phyloP scores from a whole-genome alignment of 2,329 filamentous ascomycete genomes.

The Raffaelea arxii region DNA sequence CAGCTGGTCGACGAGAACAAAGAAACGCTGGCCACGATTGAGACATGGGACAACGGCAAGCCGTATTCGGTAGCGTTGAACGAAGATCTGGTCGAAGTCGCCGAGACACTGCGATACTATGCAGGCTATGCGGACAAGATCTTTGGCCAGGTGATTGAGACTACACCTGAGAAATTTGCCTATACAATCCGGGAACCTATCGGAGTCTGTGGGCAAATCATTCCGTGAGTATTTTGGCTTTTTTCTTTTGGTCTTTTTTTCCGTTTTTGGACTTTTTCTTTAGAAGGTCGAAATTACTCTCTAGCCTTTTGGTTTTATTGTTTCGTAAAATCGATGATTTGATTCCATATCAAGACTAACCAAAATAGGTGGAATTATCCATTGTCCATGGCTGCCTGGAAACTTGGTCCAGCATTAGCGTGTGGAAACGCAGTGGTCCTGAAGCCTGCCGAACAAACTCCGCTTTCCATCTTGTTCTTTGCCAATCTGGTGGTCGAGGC shows the following conservation, averaged over 20 bases:
- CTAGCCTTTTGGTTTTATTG: no score
- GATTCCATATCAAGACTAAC: no score
- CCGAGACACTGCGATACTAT: slow-evolving; percentile 56
- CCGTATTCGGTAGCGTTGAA: slow-evolving; percentile 24
- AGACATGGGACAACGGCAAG: slow-evolving; percentile 81
- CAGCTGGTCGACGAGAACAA: slow-evolving; percentile 28
- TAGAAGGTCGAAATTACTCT: no score
- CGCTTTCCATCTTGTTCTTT: slow-evolving; percentile 50
- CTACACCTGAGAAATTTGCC: slow-evolving; percentile 49
- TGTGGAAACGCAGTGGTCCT: slow-evolving; percentile 52
- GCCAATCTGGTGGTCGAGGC: slow-evolving; percentile 57
- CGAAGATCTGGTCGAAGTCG: slow-evolving; percentile 9
- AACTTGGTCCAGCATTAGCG: slow-evolving; percentile 56
- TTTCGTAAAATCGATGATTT: no score
- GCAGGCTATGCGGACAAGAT: slow-evolving; percentile 64
- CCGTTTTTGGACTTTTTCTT: background rate
- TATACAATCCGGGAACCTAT: slow-evolving; percentile 62
- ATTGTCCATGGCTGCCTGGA: slow-evolving; percentile 61
- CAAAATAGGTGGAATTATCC: slow-evolving; percentile 56
- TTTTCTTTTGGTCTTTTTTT: background rate
- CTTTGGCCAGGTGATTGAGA: slow-evolving; percentile 59
- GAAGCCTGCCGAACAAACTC: slow-evolving; percentile 55
- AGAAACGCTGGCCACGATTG: slow-evolving; percentile 30
- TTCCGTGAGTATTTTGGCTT: slow-evolving; percentile 37
- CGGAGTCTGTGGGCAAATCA: slow-evolving; percentile 60